Conservation (phyloP, 352 stramenopile genomes). For the Globisporangium irregulare region DNA sequence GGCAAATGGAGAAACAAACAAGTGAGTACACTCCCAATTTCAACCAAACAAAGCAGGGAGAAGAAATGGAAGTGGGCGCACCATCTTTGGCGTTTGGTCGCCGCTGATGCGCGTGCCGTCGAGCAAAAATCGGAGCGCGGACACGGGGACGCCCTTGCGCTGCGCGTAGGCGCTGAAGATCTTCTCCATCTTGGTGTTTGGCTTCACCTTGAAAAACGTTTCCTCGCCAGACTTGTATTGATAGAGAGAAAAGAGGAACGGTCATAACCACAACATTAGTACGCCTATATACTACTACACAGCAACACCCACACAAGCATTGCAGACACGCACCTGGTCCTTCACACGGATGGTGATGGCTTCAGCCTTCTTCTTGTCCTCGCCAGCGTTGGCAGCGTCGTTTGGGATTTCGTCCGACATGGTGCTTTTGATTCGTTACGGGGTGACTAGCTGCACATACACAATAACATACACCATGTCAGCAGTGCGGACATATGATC, state of each 20-base stretch:
- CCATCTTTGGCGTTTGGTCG: constrained; percentile 95
- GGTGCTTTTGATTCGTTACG: not conserved
- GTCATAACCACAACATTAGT: too few species aligned
- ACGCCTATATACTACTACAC: not conserved
- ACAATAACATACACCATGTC: not conserved
- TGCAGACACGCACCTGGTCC: constrained; percentile 48
- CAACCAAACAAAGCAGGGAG: not conserved
- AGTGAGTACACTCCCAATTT: not conserved
- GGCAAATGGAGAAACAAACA: not conserved
- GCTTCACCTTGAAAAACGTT: constrained; percentile 99
- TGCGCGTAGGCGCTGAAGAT: constrained; percentile 96
- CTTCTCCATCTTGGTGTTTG: constrained; percentile 98
- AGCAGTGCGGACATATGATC: not conserved
- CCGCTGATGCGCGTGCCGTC: constrained; percentile 94
- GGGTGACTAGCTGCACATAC: not conserved
- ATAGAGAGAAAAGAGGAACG: too few species aligned
- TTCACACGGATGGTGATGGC: constrained; percentile 89
- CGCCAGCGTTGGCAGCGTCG: constrained; percentile 38
- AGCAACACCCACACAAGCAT: not conserved
- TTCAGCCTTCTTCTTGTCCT: constrained; percentile 87
- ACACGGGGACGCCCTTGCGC: constrained; percentile 90
- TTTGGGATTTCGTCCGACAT: constrained; percentile 68
- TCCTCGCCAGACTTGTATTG: constrained; percentile 84
- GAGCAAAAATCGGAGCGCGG: constrained; percentile 93
- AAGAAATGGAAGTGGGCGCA: constrained; percentile 10